phyloP scores from a whole-genome alignment of 495 filamentous ascomycete species.

The Cercophora scortea region DNA sequence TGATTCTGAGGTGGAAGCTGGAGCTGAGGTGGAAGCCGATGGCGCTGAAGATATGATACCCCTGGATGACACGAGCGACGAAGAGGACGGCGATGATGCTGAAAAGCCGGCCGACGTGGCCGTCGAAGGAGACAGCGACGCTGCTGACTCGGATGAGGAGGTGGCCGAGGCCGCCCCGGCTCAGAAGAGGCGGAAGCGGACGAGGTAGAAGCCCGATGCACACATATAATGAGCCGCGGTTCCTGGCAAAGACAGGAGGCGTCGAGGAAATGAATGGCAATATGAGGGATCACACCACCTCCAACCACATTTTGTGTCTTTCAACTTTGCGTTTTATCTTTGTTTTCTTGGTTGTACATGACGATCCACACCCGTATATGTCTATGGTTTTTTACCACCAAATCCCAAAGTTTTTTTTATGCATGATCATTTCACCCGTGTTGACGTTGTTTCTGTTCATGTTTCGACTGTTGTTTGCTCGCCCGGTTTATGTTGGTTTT shows the following conservation, averaged over 20 bases:
- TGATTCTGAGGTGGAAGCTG: slow-evolving; percentile 31
- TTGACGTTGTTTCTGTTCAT: no score
- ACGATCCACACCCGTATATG: no score
- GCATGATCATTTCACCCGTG: no score
- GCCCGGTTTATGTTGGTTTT: no score
- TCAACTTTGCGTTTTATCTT: no score
- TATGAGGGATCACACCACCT: neutral
- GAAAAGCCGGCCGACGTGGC: neutral
- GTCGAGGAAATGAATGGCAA: neutral
- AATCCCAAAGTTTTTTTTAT: no score
- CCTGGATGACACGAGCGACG: slow-evolving; percentile 41
- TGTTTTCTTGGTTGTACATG: no score
- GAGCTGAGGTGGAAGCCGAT: slow-evolving; percentile 23
- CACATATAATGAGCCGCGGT: no score
- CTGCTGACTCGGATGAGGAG: neutral
- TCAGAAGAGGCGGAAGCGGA: neutral
- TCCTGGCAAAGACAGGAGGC: no score
- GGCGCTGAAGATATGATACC: slow-evolving; percentile 45
- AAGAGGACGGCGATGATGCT: slow-evolving; percentile 1
- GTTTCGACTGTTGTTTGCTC: no score
- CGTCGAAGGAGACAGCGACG: neutral
- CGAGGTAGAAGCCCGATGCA: neutral
- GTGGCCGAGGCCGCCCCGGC: neutral
- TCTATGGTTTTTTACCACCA: no score
- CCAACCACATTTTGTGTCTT: no score